Evolutionary conservation across 2,329 filamentous ascomycete genomes (phyloP), one percentile per base, ranked within the genome.

Genomic region (Cordyceps javanica): DNA sequence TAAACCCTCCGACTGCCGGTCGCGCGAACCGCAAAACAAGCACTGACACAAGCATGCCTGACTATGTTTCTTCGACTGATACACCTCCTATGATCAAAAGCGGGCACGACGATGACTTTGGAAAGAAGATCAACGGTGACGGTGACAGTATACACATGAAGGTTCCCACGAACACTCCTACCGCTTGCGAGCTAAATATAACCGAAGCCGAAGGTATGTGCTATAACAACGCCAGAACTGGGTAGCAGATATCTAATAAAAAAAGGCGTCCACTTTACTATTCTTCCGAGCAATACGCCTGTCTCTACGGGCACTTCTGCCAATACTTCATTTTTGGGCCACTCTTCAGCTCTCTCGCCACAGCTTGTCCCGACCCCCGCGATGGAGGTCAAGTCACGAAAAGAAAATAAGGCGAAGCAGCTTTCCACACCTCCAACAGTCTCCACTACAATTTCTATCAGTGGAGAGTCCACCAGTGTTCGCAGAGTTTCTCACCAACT

Each of bases 261-360:
- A 7, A n/a, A 38, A 55, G 52, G 8, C 19, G 7, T 32, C 30
- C 44, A 38, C 6, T 50, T 55, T 44, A 8, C 51, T 10, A 26
- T 49, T 23, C 30, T 55, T 26, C 7, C 51, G 14, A 32, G n/a
- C 36, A 21, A 13, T 8, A 50, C 26, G 14, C 44, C 51, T 19
- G 9, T 70, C 3, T 62, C 68, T 2, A 57, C 69, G 2, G 73
- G 75, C 5, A 69, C 70, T 6, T 72, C 74, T n/a, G 67, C 81
- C 53, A 76, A 76, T 0, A 72, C 75, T 56, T 79, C 78, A 0
- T 65, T 82, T 39, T 68, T 81, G 28, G 79, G 77, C 50, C 78
- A 81, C 54, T 74, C 77, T 11, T 66, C 72, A 30, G 71, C 75
- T 0, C 63, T 75, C 3, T 69, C 73, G 3, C 59, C 69, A 5